A percentile compares a stretch with the other conserved stretches of the same genome.
Evolutionary conservation across 2,329 filamentous ascomycete genomes (phyloP).

Genomic region (Aspergillus sp.): DNA sequence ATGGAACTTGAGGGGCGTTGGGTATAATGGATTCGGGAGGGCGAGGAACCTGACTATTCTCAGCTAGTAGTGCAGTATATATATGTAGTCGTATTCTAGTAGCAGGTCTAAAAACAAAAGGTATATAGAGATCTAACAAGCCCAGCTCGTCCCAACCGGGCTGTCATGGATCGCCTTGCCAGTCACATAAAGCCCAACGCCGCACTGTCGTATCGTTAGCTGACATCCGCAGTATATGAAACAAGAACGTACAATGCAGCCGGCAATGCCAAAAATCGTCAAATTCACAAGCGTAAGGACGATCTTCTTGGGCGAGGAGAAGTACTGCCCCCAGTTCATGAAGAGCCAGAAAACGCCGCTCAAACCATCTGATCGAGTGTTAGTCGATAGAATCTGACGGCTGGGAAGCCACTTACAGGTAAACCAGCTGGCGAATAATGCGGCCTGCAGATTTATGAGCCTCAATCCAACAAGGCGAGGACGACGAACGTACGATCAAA

Average conservation of each 20-base stretch:
- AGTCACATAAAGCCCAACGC: slow-evolving; percentile 25
- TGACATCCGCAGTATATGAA: background rate
- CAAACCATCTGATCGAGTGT: too few relatives aligned
- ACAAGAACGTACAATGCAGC: slow-evolving; percentile 11
- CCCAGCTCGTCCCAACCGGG: slow-evolving; percentile 19
- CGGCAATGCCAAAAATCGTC: slow-evolving; percentile 13
- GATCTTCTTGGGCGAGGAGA: slow-evolving; percentile 24
- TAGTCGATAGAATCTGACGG: too few relatives aligned
- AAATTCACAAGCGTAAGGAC: slow-evolving; percentile 20
- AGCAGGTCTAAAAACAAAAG: too few relatives aligned
- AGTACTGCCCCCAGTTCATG: slow-evolving; percentile 25
- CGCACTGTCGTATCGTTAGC: slow-evolving; percentile 11
- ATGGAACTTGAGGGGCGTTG: slow-evolving; percentile 53
- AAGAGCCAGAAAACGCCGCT: slow-evolving; percentile 31
- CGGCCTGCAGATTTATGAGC: slow-evolving; percentile 22
- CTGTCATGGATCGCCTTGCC: slow-evolving; percentile 26
- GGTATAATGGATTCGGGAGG: slow-evolving; percentile 53
- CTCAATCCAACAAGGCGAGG: background rate
- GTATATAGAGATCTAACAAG: too few relatives aligned
- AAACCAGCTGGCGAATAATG: slow-evolving; percentile 60
- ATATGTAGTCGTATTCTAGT: too few relatives aligned
- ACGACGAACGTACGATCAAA: slow-evolving; percentile 38
- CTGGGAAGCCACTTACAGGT: too few relatives aligned
- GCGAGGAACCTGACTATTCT: slow-evolving; percentile 40
- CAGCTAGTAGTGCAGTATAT: too few relatives aligned